Evolutionary conservation across 148 eudicot species (phyloP).

Genomic region (Gaultheria prostrata): DNA sequence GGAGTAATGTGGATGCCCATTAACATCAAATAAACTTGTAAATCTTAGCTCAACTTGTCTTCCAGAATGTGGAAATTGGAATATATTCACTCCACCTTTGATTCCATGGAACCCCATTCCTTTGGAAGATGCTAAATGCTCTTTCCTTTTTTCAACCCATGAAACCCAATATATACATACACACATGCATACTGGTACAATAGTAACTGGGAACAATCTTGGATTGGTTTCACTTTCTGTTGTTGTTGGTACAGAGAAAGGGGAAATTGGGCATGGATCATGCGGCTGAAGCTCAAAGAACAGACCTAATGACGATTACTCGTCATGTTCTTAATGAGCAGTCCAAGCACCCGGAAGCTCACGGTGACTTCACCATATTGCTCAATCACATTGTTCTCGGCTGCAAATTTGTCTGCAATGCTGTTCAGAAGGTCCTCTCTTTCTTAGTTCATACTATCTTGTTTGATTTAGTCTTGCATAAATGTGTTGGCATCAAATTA

Average conservation of each 20-base stretch:
- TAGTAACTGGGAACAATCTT: neutral
- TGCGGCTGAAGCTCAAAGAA: conserved; percentile 69
- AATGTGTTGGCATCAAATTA: neutral
- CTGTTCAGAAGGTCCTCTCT: conserved; percentile 76
- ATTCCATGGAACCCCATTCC: neutral
- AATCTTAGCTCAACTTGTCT: neutral
- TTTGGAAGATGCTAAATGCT: neutral
- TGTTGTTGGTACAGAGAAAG: neutral
- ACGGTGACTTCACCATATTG: conserved; percentile 83
- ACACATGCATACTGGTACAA: neutral
- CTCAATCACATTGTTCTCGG: conserved; percentile 91
- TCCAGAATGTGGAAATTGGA: neutral
- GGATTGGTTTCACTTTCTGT: neutral
- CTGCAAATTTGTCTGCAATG: conserved; percentile 95
- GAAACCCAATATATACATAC: neutral
- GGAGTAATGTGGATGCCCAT: no score
- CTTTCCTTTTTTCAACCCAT: neutral
- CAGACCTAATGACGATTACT: conserved; percentile 91
- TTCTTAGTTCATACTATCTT: neutral
- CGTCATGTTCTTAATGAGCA: conserved; percentile 85
- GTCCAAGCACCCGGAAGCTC: conserved; percentile 71
- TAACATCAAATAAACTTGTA: neutral
- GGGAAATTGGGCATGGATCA: conserved; percentile 55
- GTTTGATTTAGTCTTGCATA: neutral
- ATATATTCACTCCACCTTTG: neutral